Percentiles rank a stretch among this genome's conserved stretches.
Evolutionary conservation across 768 basidiomycete genomes (phyloP).

Genomic region (Rhodotorula graminis): DNA sequence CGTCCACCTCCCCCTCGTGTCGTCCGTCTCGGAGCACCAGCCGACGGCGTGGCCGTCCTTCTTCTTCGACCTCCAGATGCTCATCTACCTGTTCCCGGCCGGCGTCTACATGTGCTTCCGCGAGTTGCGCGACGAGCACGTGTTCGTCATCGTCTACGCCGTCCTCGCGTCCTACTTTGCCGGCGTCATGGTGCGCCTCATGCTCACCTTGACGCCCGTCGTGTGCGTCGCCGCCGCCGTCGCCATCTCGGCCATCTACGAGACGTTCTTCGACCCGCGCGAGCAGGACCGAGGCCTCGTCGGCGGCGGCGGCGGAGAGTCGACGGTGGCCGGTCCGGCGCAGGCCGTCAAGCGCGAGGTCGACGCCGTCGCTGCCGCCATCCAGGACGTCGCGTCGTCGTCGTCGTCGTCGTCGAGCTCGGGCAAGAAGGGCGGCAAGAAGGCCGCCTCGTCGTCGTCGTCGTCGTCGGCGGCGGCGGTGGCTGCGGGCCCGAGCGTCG

Average conservation of each 20-base stretch:
- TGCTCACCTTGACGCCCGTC: constrained; percentile 93
- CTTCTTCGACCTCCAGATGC: constrained; percentile 98
- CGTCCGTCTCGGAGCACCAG: constrained; percentile 98
- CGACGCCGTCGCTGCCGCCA: constrained; percentile 44
- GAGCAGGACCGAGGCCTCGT: constrained; percentile 55
- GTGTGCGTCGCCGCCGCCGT: constrained; percentile 92
- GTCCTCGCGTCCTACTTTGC: constrained; percentile 96
- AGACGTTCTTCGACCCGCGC: constrained; percentile 79
- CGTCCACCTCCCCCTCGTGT: constrained; percentile 56
- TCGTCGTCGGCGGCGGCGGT: too few species aligned
- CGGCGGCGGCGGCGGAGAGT: background rate
- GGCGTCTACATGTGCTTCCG: constrained; percentile 92
- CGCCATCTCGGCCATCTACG: constrained; percentile 77
- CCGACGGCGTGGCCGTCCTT: constrained; percentile 99
- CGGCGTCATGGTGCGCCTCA: constrained; percentile 98
- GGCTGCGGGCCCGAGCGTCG: constrained; percentile 10
- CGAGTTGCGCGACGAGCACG: constrained; percentile 87
- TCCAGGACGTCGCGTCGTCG: constrained; percentile 40
- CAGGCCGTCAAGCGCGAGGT: constrained; percentile 38
- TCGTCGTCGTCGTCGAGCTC: constrained; percentile 10
- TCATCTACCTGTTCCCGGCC: constrained; percentile 96
- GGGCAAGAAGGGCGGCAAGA: constrained; percentile 55
- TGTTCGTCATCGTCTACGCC: constrained; percentile 98
- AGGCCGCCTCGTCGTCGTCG: constrained; percentile 28
- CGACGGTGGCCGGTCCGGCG: background rate